Conservation (phyloP, 2,329 filamentous ascomycete species). For the Neoscytalidium dimidiatum region DNA sequence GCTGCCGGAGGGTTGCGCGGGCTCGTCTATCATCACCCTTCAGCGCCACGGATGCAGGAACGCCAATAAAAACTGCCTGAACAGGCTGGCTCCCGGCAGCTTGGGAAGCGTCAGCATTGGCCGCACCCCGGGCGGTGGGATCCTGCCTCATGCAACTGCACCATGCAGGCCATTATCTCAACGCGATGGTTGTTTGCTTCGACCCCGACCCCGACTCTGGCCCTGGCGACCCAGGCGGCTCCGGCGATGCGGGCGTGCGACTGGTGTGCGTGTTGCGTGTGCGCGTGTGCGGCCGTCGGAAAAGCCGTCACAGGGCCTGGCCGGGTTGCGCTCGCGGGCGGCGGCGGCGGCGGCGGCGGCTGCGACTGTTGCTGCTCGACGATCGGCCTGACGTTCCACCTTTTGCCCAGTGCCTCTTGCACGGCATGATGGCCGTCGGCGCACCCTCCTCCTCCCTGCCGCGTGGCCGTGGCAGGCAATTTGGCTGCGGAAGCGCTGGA, state of each 20-base stretch:
- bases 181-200: slow-evolving; percentile 11
- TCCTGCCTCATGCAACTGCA: slow-evolving; percentile 4
- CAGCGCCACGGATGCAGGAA: slow-evolving; percentile 19
- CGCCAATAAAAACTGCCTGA: slow-evolving; percentile 20
- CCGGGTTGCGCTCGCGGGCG: background rate
- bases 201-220: slow-evolving; percentile 2
- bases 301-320: slow-evolving; percentile 7
- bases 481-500: background rate
- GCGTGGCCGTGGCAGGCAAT: background rate
- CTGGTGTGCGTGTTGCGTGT: too few species aligned
- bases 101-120: slow-evolving; percentile 16
- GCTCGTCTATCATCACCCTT: slow-evolving; percentile 18
- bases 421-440: background rate
- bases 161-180: slow-evolving; percentile 14
- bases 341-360: background rate
- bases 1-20: background rate
- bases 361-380: background rate
- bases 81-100: slow-evolving; percentile 15
- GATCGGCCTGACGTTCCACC: background rate
- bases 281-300: background rate
- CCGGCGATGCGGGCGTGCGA: slow-evolving; percentile 6
- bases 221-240: slow-evolving; percentile 7
- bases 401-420: background rate
- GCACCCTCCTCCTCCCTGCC: background rate
- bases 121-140: slow-evolving; percentile 15